A percentile compares a stretch with the other conserved stretches of the same genome.
These are phyloP conservation scores for Ceratocystis diversiconidia DNA, from an alignment of 2,329 filamentous ascomycete species.

Conservation along the genomic window DNA sequence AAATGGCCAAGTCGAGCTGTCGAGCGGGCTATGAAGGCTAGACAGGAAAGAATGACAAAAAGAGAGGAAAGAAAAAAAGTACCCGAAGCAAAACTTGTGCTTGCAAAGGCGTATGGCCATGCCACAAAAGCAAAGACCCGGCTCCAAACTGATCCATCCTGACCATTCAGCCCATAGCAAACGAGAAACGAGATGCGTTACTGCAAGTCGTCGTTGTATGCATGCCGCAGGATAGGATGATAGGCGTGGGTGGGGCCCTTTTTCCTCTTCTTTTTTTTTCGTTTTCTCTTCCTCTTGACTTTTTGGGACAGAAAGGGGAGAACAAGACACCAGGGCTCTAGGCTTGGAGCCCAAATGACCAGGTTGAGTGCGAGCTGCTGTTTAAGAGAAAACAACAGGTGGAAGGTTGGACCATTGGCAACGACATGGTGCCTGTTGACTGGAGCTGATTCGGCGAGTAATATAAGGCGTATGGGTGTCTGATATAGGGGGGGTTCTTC, in stretches of 20 bases:
- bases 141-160: conserved; percentile 1
- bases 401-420: neutral
- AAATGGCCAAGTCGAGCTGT: neutral
- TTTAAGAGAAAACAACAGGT: neutral
- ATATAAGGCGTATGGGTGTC: neutral
- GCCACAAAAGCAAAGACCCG: conserved; percentile 1
- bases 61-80: neutral
- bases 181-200: neutral
- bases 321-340: neutral
- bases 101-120: conserved; percentile 1
- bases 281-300: neutral
- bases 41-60: neutral
- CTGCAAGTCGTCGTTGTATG: neutral
- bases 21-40: neutral
- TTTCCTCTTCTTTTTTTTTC: neutral
- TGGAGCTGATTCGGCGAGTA: neutral
- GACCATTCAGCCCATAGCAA: conserved; percentile 4
- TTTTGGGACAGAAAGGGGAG: neutral
- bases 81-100: neutral
- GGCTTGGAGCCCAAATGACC: neutral
- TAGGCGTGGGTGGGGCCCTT: neutral
- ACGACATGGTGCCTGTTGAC: neutral
- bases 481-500: neutral
- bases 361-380: neutral
- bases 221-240: neutral